Percentiles rank a stretch among this genome's conserved stretches.
These are phyloP conservation scores for Cyclanthera cordifolia DNA, from an alignment of 306 rosid species.

Conservation along the genomic window DNA sequence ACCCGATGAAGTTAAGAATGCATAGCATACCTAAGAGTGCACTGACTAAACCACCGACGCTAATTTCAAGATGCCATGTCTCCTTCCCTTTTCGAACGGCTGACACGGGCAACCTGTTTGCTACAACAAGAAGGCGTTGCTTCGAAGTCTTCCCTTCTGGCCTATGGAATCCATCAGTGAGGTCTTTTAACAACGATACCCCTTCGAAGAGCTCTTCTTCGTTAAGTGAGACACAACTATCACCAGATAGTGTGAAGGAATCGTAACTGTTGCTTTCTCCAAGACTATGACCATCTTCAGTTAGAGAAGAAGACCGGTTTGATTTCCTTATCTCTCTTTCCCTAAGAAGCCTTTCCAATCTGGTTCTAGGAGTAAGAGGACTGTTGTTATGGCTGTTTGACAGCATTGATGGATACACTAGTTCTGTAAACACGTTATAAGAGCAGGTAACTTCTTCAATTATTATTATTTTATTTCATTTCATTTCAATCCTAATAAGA, in stretches of 20 bases:
- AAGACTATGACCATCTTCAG: slow-evolving; percentile 37
- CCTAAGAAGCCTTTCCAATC: slow-evolving; percentile 86
- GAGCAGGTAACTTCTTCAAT: slow-evolving; percentile 3
- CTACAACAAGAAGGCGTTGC: slow-evolving; percentile 81
- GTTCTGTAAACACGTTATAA: slow-evolving; percentile 19
- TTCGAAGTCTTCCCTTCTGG: slow-evolving; percentile 43
- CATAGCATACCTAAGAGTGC: slow-evolving; percentile 73
- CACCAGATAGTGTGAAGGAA: slow-evolving; percentile 21
- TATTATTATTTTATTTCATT: too few relatives aligned
- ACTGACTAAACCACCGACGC: slow-evolving; percentile 94
- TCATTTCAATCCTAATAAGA: too few relatives aligned
- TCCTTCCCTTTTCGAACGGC: slow-evolving; percentile 77
- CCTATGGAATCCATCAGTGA: slow-evolving; percentile 34
- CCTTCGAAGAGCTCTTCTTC: slow-evolving; percentile 53
- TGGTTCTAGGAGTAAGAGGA: slow-evolving; percentile 61
- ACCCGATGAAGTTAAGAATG: too few relatives aligned
- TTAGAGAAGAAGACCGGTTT: slow-evolving; percentile 21
- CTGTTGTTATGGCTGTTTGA: slow-evolving; percentile 53
- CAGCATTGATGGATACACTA: slow-evolving; percentile 27
- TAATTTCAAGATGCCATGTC: slow-evolving; percentile 73
- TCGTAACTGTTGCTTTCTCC: slow-evolving; percentile 32
- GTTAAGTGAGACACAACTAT: slow-evolving; percentile 13
- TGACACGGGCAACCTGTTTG: slow-evolving; percentile 91
- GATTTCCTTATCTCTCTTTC: slow-evolving; percentile 82
- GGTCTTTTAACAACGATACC: slow-evolving; percentile 16